Percentiles rank a stretch among this genome's conserved stretches.
Conservation (phyloP, 768 basidiomycete species). For the Pholiota conissans region DNA sequence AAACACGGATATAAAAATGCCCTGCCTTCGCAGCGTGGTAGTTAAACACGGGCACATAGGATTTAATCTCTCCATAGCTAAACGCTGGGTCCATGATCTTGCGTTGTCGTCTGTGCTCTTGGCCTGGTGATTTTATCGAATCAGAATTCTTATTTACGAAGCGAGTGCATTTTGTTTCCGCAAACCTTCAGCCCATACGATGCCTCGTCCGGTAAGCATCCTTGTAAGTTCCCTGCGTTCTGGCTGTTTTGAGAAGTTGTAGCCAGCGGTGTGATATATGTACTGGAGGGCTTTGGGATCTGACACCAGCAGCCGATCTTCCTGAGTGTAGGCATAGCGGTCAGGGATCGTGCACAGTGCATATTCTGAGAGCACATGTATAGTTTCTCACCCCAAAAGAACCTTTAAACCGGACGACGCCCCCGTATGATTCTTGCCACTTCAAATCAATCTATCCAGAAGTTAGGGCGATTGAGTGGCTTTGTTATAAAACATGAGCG, state of each 20-base stretch:
- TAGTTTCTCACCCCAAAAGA: constrained; percentile 33
- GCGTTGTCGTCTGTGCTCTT: constrained; percentile 46
- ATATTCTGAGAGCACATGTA: background rate
- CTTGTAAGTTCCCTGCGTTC: constrained; percentile 37
- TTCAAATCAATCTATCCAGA: constrained; percentile 37
- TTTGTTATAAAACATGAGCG: constrained; percentile 4
- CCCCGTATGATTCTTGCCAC: constrained; percentile 45
- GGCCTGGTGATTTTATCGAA: constrained; percentile 17
- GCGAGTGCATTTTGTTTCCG: background rate
- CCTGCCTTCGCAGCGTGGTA: constrained; percentile 32
- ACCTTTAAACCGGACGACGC: constrained; percentile 37
- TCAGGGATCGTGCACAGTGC: too few species aligned
- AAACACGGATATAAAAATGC: background rate
- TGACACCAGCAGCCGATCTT: constrained; percentile 42
- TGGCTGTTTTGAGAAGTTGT: constrained; percentile 41
- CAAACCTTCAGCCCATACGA: constrained; percentile 42
- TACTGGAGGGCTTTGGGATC: constrained; percentile 51
- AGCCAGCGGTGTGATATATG: constrained; percentile 43
- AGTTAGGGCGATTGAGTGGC: constrained; percentile 11
- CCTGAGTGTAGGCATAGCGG: constrained; percentile 24
- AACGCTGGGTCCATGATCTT: constrained; percentile 50
- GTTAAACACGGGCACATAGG: constrained; percentile 41
- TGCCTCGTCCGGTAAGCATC: constrained; percentile 32
- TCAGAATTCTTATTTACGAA: background rate
- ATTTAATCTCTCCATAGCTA: constrained; percentile 41